Base-by-base conservation (phyloP, 139 green algal genomes). In the Nannochloris sp. region DNA sequence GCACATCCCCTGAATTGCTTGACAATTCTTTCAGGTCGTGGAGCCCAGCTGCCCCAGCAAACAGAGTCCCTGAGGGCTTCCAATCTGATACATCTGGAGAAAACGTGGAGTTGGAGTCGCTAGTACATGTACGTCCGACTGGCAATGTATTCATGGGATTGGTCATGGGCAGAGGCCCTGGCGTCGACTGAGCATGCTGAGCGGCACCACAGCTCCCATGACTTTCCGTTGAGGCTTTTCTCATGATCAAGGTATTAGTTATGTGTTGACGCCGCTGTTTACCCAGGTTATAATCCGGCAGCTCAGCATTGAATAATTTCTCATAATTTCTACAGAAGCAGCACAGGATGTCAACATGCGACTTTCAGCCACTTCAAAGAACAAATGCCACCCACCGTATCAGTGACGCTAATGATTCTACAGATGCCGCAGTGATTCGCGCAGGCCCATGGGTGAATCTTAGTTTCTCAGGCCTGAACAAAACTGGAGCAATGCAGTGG, bases 71-170 rank as follows among this genome's bases (percentile, higher is more conserved):
- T 36, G n/a, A 53, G 10, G 46, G 46, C 46, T 53, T 44, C 17
- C 25, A 55, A 67, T 44, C 30, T 67, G 31, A 16, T 33, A 58
- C 8, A 55, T 17, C 10, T 25, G 46, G 46, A 25, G 46, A 53
- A 14, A 6, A 9, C 46, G 46, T 25, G 6, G 46, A 53, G 10
- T 26, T 53, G 5, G 16, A 53, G 46, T 25, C 46, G 17, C 16
- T 53, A 5, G 16, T 53, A n/a, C 17, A 12, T 14, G 16, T 53
- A 25, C 17, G 46, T 5, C 16, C 16, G 46, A 9, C 17, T 46
- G 50, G 50, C 44, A 76, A 44, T 29, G 63, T 76, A 58, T 49
- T 65, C 11, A 72, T 51, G 3, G 70, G 58, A 29, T 72, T 76
- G 16, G 71, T 48, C 30, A 76, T 33, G 14, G 20, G 59, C 31